Evolutionary conservation across 352 stramenopile species (phyloP).

Genomic region (Globisporangium okanoganense): DNA sequence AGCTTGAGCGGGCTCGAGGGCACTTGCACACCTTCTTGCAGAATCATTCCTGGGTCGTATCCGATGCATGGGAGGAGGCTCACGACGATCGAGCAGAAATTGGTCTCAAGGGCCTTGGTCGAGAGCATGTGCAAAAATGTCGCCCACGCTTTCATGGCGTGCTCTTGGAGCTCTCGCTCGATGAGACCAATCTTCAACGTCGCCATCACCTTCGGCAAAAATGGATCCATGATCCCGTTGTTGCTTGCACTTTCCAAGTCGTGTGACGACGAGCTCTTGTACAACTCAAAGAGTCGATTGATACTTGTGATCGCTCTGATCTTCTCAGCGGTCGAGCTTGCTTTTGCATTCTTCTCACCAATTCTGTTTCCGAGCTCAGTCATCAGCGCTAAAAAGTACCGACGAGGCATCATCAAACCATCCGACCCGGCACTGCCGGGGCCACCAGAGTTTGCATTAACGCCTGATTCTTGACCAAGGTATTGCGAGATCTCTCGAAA

Average conservation of each 20-base stretch:
- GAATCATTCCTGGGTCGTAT: conserved; percentile 34
- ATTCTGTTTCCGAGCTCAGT: conserved; percentile 73
- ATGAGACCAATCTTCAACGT: conserved; percentile 76
- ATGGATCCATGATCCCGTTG: conserved; percentile 65
- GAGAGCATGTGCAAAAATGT: conserved; percentile 81
- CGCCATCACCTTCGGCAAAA: conserved; percentile 88
- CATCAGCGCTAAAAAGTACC: conserved; percentile 84
- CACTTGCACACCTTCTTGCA: conserved; percentile 30
- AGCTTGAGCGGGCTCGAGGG: conserved; percentile 8
- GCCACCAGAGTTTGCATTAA: conserved; percentile 19
- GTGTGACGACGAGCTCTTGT: conserved; percentile 26
- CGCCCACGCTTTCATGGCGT: conserved; percentile 70
- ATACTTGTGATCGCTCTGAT: conserved; percentile 75
- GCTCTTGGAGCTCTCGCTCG: conserved; percentile 48
- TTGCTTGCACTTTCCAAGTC: conserved; percentile 23
- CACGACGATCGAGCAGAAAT: conserved; percentile 85
- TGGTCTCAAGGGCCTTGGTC: conserved; percentile 72
- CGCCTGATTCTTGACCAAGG: conserved; percentile 28
- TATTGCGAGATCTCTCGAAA: conserved; percentile 54
- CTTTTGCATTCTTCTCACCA: conserved; percentile 27
- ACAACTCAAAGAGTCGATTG: conserved; percentile 61
- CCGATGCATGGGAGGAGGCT: conserved; percentile 77
- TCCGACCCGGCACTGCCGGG: conserved; percentile 18
- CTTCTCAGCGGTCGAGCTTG: conserved; percentile 29
- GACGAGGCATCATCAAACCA: conserved; percentile 55